Conservation (phyloP, 2,329 filamentous ascomycete genomes). For the Trichoderma lentiforme region DNA sequence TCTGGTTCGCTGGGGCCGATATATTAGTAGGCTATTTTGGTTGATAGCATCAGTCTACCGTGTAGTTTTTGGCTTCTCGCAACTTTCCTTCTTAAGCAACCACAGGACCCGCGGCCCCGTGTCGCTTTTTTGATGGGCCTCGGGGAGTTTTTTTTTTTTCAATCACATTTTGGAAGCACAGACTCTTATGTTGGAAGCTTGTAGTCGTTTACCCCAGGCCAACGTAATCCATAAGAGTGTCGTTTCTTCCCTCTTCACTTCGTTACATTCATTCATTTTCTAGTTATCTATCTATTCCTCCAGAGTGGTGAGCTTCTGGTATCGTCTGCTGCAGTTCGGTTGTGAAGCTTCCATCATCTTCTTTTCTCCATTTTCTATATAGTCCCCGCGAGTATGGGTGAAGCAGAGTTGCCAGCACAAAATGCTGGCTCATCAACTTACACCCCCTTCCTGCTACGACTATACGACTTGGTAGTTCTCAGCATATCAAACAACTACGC, state of each 20-base stretch:
- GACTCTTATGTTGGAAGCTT: background rate
- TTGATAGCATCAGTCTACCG: background rate
- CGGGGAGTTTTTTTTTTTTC: background rate
- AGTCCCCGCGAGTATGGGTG: background rate
- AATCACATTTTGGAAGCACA: background rate
- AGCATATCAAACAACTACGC: conserved; percentile 39
- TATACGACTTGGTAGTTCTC: conserved; percentile 38
- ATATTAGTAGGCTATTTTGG: background rate
- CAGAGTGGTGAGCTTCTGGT: background rate
- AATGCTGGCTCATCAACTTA: conserved; percentile 12
- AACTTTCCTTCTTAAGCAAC: background rate
- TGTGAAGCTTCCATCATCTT: background rate
- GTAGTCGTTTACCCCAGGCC: background rate
- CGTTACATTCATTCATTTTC: background rate
- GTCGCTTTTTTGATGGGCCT: background rate
- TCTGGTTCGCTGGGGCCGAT: background rate
- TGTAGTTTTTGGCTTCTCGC: background rate
- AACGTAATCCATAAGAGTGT: background rate
- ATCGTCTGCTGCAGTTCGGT: background rate
- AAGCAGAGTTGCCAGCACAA: background rate
- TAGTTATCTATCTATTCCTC: background rate
- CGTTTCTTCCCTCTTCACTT: background rate
- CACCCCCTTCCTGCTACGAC: conserved; percentile 31
- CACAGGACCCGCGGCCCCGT: background rate
- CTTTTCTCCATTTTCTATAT: background rate